These are phyloP conservation scores for Nepenthes gracilis DNA, from an alignment of 148 eudicot genomes.

Conservation along the genomic window DNA sequence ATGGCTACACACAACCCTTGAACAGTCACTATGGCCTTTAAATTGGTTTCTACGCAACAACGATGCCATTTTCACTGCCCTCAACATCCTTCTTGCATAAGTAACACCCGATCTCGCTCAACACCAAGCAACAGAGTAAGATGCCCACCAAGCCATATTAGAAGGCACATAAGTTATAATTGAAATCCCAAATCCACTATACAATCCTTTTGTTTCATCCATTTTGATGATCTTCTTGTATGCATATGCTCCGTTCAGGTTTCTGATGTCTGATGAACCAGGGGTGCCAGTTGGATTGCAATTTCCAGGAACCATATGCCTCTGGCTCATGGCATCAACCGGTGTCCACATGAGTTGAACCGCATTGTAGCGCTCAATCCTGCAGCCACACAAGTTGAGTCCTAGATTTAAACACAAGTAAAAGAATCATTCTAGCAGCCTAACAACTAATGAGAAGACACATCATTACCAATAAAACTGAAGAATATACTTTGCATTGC, in stretches of 20 bases:
- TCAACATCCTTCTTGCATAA: slow-evolving; percentile 24
- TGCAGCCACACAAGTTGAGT: slow-evolving; percentile 69
- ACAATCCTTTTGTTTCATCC: slow-evolving; percentile 35
- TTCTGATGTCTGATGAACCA: not conserved
- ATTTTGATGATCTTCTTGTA: slow-evolving; percentile 42
- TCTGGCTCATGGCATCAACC: slow-evolving; percentile 76
- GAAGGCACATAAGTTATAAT: no score
- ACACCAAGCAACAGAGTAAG: slow-evolving; percentile 46
- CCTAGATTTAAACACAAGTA: no score
- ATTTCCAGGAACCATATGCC: slow-evolving; percentile 71
- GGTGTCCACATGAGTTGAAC: slow-evolving; percentile 99
- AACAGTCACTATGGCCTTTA: slow-evolving; percentile 49
- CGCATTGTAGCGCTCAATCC: slow-evolving; percentile 74
- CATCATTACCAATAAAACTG: no score
- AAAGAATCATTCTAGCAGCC: no score
- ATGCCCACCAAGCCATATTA: slow-evolving; percentile 49
- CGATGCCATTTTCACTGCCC: not conserved
- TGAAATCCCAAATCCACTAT: slow-evolving; percentile 78
- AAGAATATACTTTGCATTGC: no score
- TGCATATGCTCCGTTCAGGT: slow-evolving; percentile 57
- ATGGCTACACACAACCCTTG: slow-evolving; percentile 61
- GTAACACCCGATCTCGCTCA: slow-evolving; percentile 40
- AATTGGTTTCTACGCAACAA: slow-evolving; percentile 28
- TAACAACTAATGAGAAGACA: no score
- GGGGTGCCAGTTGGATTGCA: not conserved